Evolutionary conservation across 2,329 filamentous ascomycete genomes (phyloP).

Genomic region (Cordyceps fumosorosea): DNA sequence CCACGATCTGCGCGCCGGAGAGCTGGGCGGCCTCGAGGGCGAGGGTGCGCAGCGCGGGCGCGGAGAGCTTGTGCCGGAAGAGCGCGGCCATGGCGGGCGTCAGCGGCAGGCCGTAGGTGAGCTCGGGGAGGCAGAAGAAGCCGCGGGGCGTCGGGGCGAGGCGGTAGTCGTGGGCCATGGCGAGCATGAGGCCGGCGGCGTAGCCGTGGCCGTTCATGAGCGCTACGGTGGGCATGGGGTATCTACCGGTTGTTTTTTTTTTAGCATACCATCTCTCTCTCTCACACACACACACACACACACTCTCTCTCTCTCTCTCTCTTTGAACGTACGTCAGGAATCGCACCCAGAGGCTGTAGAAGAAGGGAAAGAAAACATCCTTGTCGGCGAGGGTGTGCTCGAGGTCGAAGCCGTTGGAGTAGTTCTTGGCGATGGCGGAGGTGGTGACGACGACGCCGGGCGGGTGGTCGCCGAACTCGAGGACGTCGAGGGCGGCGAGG

Average conservation of each 20-base stretch:
- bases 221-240: conserved; percentile 77
- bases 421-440: conserved; percentile 70
- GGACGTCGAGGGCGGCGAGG: conserved; percentile 64
- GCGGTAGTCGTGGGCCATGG: conserved; percentile 79
- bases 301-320: background rate
- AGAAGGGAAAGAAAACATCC: conserved; percentile 53
- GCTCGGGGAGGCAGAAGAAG: conserved; percentile 75
- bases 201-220: conserved; percentile 75
- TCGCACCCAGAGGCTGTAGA: conserved; percentile 60
- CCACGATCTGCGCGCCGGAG: conserved; percentile 54
- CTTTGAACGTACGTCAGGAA: conserved; percentile 35
- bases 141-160: conserved; percentile 64
- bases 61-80: conserved; percentile 62
- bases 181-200: conserved; percentile 73
- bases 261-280: background rate
- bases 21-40: conserved; percentile 70
- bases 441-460: conserved; percentile 75
- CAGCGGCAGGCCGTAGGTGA: conserved; percentile 72
- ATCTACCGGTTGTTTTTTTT: conserved; percentile 28
- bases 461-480: conserved; percentile 56
- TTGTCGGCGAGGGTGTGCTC: conserved; percentile 51
- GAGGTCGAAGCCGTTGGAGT: conserved; percentile 76
- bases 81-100: conserved; percentile 66
- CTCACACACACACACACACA: background rate
- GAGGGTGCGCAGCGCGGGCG: conserved; percentile 53